Percentiles rank a stretch among this genome's conserved stretches.
Conservation (phyloP, 176 grass and related monocot genomes). For the Cenchrus americanus region DNA sequence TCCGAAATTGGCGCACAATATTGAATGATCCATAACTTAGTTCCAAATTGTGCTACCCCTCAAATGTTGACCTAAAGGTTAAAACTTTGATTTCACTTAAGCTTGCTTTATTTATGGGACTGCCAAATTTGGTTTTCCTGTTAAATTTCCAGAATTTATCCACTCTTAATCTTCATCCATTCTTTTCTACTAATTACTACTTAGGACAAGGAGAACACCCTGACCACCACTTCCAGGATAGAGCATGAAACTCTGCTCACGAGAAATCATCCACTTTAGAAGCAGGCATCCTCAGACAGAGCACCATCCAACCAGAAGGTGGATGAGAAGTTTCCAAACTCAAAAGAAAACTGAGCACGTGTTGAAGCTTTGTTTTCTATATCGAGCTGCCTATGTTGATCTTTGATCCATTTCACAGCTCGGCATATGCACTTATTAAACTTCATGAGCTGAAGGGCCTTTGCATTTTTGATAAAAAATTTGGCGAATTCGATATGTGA, state of each 20-base stretch:
- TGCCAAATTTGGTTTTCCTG: not conserved
- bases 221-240: too few relatives aligned
- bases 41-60: constrained; percentile 57
- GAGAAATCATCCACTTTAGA: too few relatives aligned
- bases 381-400: not conserved
- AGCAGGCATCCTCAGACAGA: not conserved
- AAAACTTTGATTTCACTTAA: not conserved
- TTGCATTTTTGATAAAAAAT: not conserved
- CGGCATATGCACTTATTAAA: not conserved
- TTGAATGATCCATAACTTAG: constrained; percentile 79
- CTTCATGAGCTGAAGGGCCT: not conserved
- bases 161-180: not conserved
- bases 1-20: constrained; percentile 91
- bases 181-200: constrained; percentile 17
- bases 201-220: constrained; percentile 46
- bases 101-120: not conserved
- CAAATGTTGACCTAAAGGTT: constrained; percentile 95
- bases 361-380: not conserved
- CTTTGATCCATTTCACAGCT: not conserved
- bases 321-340: too few relatives aligned
- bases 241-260: too few relatives aligned
- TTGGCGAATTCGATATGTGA: not conserved
- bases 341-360: not conserved
- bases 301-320: not conserved
- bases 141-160: not conserved